Evolutionary conservation across 495 filamentous ascomycete genomes (phyloP).

Genomic region (Hyaloscypha hepaticicola): DNA sequence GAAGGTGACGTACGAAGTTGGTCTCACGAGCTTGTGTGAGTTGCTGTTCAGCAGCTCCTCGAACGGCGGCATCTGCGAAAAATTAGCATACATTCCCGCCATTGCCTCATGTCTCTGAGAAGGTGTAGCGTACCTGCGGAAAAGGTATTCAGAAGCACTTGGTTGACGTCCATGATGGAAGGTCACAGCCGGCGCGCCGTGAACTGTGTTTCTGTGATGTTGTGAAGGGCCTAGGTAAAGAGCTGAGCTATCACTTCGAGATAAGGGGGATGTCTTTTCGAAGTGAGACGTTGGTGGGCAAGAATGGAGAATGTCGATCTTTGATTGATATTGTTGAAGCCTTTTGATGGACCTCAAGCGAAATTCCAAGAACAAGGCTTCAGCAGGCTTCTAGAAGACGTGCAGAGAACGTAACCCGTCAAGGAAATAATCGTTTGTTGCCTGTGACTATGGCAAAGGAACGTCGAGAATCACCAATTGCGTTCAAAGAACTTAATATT

Average conservation of each 20-base stretch:
- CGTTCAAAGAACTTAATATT: conserved; percentile 1
- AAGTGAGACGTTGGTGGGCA: conserved; percentile 18
- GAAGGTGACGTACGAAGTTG: conserved; percentile 75
- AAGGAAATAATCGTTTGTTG: conserved; percentile 21
- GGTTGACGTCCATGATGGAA: conserved; percentile 69
- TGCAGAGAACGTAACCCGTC: conserved; percentile 20
- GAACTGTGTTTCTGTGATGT: conserved; percentile 14
- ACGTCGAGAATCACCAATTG: conserved; percentile 27
- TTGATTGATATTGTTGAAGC: conserved; percentile 21
- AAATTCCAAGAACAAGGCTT: conserved; percentile 23
- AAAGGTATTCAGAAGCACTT: conserved; percentile 71
- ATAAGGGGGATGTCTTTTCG: conserved; percentile 14
- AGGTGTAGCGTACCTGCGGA: conserved; percentile 57
- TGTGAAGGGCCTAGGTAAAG: not conserved
- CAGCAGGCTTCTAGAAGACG: conserved; percentile 20
- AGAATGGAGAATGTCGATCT: conserved; percentile 9
- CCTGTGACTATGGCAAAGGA: conserved; percentile 21
- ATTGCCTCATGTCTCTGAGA: not conserved
- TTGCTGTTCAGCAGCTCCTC: conserved; percentile 90
- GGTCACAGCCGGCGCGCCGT: conserved; percentile 29
- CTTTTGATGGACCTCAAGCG: conserved; percentile 22
- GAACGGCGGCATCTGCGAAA: conserved; percentile 75
- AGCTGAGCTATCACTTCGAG: conserved; percentile 11
- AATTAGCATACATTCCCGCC: conserved; percentile 21
- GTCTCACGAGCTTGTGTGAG: conserved; percentile 85